phyloP scores from a whole-genome alignment of 2,329 filamentous ascomycete genomes.

The Calonectria pseudoturangicola region DNA sequence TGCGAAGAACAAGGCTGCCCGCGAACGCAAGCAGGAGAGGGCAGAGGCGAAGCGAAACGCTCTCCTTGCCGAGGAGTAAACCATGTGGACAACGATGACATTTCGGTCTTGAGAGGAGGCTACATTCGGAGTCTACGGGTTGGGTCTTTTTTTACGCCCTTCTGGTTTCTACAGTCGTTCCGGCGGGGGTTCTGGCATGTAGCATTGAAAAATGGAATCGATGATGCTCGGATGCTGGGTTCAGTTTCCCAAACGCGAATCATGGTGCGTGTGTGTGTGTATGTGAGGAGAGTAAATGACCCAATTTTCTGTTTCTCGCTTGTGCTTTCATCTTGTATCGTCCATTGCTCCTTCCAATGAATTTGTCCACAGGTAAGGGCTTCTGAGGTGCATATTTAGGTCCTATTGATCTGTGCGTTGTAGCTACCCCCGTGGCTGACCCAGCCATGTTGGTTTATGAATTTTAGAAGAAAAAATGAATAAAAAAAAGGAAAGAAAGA shows the following conservation, averaged over 20 bases:
- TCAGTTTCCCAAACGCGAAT: conserved; percentile 49
- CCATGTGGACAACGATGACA: conserved; percentile 66
- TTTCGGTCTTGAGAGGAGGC: conserved; percentile 71
- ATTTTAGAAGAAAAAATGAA: too few relatives aligned
- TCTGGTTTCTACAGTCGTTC: conserved; percentile 69
- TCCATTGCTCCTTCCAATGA: not conserved
- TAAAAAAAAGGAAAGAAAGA: too few relatives aligned
- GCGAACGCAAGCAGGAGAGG: conserved; percentile 98
- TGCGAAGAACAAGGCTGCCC: conserved; percentile 99
- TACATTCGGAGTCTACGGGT: conserved; percentile 77
- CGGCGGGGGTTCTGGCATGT: conserved; percentile 73
- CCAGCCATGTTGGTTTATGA: too few relatives aligned
- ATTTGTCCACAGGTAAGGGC: not conserved
- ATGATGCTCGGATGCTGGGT: conserved; percentile 64
- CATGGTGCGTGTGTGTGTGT: conserved; percentile 25
- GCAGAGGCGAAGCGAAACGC: conserved; percentile 92
- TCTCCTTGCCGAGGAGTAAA: conserved; percentile 80
- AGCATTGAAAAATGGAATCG: conserved; percentile 74
- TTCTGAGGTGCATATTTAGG: not conserved
- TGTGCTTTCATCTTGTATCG: not conserved
- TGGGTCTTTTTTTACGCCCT: conserved; percentile 71
- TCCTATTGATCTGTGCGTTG: not conserved
- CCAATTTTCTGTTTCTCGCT: not conserved
- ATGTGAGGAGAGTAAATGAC: conserved; percentile 1
- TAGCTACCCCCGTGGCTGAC: not conserved